A percentile compares a stretch with the other conserved stretches of the same genome.
These are phyloP conservation scores for Scedosporium dehoogii DNA, from an alignment of 2,329 filamentous ascomycete species.

Conservation along the genomic window DNA sequence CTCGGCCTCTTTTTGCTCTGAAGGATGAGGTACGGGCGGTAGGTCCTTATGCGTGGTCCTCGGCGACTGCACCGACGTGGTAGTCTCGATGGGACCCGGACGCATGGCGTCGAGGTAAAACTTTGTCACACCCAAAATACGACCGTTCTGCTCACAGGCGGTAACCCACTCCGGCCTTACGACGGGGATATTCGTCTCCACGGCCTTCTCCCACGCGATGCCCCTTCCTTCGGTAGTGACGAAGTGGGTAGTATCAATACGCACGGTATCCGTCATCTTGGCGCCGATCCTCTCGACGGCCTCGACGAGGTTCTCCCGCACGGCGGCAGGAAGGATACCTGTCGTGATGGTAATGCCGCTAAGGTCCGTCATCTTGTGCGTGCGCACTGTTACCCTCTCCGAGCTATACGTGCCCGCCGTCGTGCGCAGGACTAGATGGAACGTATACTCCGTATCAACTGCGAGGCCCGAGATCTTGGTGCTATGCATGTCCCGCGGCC, in stretches of 20 bases:
- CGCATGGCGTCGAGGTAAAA: constrained; percentile 83
- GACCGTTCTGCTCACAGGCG: constrained; percentile 86
- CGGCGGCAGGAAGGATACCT: constrained; percentile 66
- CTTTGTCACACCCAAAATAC: constrained; percentile 86
- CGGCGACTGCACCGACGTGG: constrained; percentile 17
- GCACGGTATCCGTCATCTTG: constrained; percentile 78
- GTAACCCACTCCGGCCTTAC: constrained; percentile 96
- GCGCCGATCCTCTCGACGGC: constrained; percentile 85
- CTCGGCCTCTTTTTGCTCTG: constrained; percentile 9
- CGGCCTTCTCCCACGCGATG: constrained; percentile 86
- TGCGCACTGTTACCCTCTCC: constrained; percentile 75
- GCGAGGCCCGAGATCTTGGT: constrained; percentile 95
- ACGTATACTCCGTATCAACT: constrained; percentile 93
- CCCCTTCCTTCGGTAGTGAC: constrained; percentile 91
- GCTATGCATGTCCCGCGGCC: constrained; percentile 75
- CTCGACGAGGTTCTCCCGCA: constrained; percentile 61
- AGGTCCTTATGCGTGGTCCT: constrained; percentile 23
- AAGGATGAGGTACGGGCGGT: constrained; percentile 15
- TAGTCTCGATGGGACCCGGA: constrained; percentile 29
- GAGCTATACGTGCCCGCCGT: constrained; percentile 79
- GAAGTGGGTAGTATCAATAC: constrained; percentile 98
- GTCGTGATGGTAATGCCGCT: constrained; percentile 92
- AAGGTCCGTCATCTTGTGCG: constrained; percentile 97
- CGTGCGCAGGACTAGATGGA: constrained; percentile 85
- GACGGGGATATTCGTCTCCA: constrained; percentile 96